phyloP scores from a whole-genome alignment of 1,284 basidiomycete genomes.

The Schizophyllum amplum region DNA sequence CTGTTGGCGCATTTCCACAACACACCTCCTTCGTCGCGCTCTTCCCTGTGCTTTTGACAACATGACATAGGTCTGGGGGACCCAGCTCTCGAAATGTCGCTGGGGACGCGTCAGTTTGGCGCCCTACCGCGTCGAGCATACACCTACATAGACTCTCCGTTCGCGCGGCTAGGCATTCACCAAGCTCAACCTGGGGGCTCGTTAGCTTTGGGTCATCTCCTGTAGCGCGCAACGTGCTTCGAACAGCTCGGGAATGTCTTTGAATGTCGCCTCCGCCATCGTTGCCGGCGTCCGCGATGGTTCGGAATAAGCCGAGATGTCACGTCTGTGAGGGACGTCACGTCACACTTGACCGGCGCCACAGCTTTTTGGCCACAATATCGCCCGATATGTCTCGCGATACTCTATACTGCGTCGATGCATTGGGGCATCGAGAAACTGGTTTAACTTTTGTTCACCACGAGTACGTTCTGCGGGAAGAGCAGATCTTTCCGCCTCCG shows the following conservation, averaged over 20 bases:
- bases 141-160: conserved; percentile 86
- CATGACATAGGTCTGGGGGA: conserved; percentile 94
- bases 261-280: conserved; percentile 51
- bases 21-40: conserved; percentile 80
- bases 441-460: no score
- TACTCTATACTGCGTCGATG: no score
- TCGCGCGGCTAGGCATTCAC: conserved; percentile 82
- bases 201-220: conserved; percentile 1
- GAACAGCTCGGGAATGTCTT: conserved; percentile 56
- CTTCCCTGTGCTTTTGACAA: conserved; percentile 86
- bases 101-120: conserved; percentile 24
- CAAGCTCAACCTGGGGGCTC: conserved; percentile 72
- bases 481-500: no score
- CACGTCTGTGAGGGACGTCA: no score
- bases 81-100: conserved; percentile 95
- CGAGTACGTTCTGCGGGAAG: no score
- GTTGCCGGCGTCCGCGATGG: neutral
- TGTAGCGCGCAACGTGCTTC: conserved; percentile 29
- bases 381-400: no score
- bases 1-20: conserved; percentile 14
- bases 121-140: conserved; percentile 2
- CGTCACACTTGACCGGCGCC: no score
- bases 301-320: neutral
- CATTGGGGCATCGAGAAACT: no score
- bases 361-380: no score